Conservation (phyloP, 441 rosid genomes). For the Daphne laureola region DNA sequence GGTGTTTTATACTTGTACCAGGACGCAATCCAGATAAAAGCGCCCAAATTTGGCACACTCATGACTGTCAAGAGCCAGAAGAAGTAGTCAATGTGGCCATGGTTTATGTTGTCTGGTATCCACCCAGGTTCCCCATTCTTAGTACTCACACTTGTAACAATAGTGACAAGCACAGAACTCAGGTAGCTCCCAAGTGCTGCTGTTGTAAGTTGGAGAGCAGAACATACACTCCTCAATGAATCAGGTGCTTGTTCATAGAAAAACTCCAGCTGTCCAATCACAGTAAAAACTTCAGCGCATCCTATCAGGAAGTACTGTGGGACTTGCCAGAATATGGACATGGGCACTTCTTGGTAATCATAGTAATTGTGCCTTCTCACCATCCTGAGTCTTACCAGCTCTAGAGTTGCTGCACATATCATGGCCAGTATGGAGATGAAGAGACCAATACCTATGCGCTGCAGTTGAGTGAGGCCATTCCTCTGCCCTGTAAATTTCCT, state of each 20-base stretch:
- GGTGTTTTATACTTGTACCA: no score
- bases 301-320: slow-evolving; percentile 12
- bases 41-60: no score
- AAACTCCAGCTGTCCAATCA: slow-evolving; percentile 12
- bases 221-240: slow-evolving; percentile 13
- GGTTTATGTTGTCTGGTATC: no score
- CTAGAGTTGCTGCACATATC: slow-evolving; percentile 9
- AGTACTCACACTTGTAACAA: no score
- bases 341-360: slow-evolving; percentile 8
- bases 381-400: slow-evolving; percentile 3
- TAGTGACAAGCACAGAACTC: no score
- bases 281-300: slow-evolving; percentile 10
- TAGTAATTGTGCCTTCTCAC: slow-evolving; percentile 11
- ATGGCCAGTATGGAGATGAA: slow-evolving; percentile 12
- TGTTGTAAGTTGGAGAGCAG: slow-evolving; percentile 6
- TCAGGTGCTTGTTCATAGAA: slow-evolving; percentile 12
- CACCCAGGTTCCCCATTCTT: no score
- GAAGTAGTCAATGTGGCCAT: no score
- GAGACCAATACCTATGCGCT: slow-evolving; percentile 14
- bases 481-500: slow-evolving; percentile 11
- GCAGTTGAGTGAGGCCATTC: slow-evolving; percentile 13
- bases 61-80: no score
- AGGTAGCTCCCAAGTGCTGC: slow-evolving; percentile 3
- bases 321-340: slow-evolving; percentile 14
- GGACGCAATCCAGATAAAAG: no score